Percentiles rank a stretch among this genome's conserved stretches.
Evolutionary conservation across 306 rosid genomes (phyloP).

Genomic region (Prunus davidiana): DNA sequence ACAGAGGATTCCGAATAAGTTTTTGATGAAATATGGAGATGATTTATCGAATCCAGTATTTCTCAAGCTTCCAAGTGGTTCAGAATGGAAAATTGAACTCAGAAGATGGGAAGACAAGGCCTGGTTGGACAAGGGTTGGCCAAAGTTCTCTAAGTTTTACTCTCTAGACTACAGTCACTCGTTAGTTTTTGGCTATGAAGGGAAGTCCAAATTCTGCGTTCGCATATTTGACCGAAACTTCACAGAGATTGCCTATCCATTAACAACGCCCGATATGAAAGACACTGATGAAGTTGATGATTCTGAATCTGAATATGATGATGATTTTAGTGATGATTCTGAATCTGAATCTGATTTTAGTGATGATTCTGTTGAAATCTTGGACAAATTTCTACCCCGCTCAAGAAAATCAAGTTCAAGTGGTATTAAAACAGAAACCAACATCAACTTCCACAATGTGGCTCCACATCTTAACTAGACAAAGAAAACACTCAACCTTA

Average conservation of each 20-base stretch:
- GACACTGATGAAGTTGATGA: too few species aligned
- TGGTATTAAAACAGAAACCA: neutral
- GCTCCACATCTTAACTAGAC: too few species aligned
- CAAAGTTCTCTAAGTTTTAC: conserved; percentile 4
- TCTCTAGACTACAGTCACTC: neutral
- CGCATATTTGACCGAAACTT: conserved; percentile 17
- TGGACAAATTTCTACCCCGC: neutral
- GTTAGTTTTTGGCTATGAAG: conserved; percentile 16
- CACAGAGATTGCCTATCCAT: conserved; percentile 29
- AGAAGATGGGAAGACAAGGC: neutral
- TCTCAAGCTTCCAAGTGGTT: conserved; percentile 27
- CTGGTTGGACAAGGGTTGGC: conserved; percentile 28
- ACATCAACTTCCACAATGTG: neutral
- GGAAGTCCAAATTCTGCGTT: conserved; percentile 20
- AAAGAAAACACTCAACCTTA: neutral
- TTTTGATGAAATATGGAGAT: conserved; percentile 12
- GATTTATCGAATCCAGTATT: conserved; percentile 15
- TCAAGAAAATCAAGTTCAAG: neutral
- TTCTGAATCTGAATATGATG: too few species aligned
- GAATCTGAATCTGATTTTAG: too few species aligned
- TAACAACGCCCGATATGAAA: neutral
- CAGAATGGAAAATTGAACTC: conserved; percentile 24
- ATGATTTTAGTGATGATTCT: neutral
- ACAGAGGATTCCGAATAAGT: conserved; percentile 22
- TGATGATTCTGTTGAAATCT: neutral